These are phyloP conservation scores for Paramyrothecium roridum DNA, from an alignment of 2,329 filamentous ascomycete species.

Conservation along the genomic window DNA sequence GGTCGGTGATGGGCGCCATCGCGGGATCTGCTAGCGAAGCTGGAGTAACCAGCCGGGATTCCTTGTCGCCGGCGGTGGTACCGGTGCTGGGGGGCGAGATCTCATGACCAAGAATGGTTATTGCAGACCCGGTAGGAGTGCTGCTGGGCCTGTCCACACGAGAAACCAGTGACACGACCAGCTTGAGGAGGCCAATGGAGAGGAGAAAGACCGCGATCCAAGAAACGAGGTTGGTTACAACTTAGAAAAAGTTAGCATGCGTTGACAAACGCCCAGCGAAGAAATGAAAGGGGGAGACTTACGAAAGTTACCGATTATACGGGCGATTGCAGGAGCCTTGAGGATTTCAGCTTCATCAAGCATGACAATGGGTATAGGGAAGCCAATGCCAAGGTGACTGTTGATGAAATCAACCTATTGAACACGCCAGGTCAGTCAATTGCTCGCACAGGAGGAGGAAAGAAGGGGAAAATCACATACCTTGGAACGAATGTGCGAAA, in stretches of 20 bases:
- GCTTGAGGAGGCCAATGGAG: conserved; percentile 14
- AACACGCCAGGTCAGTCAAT: conserved; percentile 4
- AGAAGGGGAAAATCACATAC: conserved; percentile 13
- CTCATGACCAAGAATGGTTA: not conserved
- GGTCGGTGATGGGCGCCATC: not conserved
- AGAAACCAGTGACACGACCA: conserved; percentile 4
- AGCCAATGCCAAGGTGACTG: conserved; percentile 47
- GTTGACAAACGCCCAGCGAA: not conserved
- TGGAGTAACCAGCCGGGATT: not conserved
- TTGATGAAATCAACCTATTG: conserved; percentile 44
- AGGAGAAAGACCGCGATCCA: conserved; percentile 28
- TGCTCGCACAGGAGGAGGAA: too few species aligned
- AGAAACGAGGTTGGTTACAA: conserved; percentile 29
- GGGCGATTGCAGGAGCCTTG: conserved; percentile 30
- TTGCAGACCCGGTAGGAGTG: not conserved
- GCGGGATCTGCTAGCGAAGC: not conserved
- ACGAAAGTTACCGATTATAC: conserved; percentile 41
- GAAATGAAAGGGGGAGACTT: conserved; percentile 6
- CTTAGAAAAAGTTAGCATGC: conserved; percentile 18
- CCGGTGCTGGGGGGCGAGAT: not conserved
- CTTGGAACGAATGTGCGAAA: conserved; percentile 26
- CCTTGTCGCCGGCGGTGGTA: not conserved
- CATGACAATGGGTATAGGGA: conserved; percentile 47
- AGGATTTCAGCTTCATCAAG: conserved; percentile 33
- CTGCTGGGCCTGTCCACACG: conserved; percentile 7